phyloP scores from a whole-genome alignment of 2,329 filamentous ascomycete species.

The Fusarium sp. region DNA sequence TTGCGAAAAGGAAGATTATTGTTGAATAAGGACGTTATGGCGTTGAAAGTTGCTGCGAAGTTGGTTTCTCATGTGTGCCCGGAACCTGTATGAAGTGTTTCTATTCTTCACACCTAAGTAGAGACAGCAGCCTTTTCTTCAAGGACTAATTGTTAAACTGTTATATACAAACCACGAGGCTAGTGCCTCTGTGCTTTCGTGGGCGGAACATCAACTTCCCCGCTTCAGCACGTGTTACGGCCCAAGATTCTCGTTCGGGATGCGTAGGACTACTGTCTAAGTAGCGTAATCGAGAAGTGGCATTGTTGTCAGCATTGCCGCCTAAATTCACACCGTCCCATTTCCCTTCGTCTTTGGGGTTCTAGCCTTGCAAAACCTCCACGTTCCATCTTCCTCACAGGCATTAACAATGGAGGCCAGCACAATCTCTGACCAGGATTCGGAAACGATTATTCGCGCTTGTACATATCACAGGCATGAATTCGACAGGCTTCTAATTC shows the following conservation, averaged over 20 bases:
- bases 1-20: not conserved
- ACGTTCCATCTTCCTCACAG: not conserved
- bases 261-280: not conserved
- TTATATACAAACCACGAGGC: too few species aligned
- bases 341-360: too few species aligned
- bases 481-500: constrained; percentile 17
- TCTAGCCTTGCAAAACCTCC: too few species aligned
- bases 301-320: constrained; percentile 2
- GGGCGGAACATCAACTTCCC: not conserved
- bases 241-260: not conserved
- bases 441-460: not conserved
- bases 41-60: too few species aligned
- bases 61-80: too few species aligned
- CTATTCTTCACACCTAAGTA: too few species aligned
- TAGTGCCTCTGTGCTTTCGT: not conserved
- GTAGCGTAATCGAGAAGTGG: not conserved
- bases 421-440: not conserved
- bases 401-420: not conserved
- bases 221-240: not conserved
- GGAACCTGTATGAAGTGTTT: too few species aligned
- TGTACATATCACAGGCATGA: constrained; percentile 28
- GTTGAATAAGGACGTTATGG: too few species aligned
- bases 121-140: too few species aligned
- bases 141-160: too few species aligned
- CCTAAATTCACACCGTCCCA: not conserved